Base-by-base conservation (phyloP, 495 filamentous ascomycete species). In the Aspergillus coremiiformis region DNA sequence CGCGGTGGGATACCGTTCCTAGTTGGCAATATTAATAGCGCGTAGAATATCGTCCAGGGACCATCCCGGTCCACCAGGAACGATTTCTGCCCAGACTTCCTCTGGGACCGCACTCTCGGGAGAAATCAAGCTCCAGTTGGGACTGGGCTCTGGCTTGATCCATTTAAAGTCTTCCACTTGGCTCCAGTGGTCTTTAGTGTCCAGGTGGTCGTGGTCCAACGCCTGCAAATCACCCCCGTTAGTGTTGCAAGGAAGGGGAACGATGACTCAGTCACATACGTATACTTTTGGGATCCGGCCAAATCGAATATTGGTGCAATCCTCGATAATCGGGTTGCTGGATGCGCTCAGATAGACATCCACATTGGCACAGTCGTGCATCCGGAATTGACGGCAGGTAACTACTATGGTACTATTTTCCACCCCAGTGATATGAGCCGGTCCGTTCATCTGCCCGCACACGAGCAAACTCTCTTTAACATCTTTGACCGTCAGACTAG, bases 141-240 rank as follows among this genome's bases (percentile, higher is more conserved):
- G 93, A 57, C 88, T 96, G 15, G 80, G 83, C 42, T 86, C 87
- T 10, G 78, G 72, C 66, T 90, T 94, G 54, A 96, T 77, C 94
- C 94, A 97, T 67, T 95, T 93, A 74, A 98, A 98, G 60, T 98
- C 93, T 60, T 96, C 88, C 12, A 98, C 84, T 60, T 94, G 81
- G 58, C 88, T 80, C 86, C 89, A 98, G 52, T 84, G 75, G 66
- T 93, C 90, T 50, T 66, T 55, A 19, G 57, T 49, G 21, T 72
- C 65, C 10, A 57, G 61, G 24, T 64, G 63, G 51, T 73, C 68
- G 35, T 70, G 66, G 22, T 70, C 55, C 42, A 75, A 54, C 10
- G 68, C 62, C 66, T 76, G 43, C 3, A 15, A n/a, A 37, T 26
- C 19, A 12, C 41, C 9, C 4, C 5, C 10, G 27, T 33, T 15